phyloP scores from a whole-genome alignment of 176 grass and related monocot species.

The Paspalum vaginatum region DNA sequence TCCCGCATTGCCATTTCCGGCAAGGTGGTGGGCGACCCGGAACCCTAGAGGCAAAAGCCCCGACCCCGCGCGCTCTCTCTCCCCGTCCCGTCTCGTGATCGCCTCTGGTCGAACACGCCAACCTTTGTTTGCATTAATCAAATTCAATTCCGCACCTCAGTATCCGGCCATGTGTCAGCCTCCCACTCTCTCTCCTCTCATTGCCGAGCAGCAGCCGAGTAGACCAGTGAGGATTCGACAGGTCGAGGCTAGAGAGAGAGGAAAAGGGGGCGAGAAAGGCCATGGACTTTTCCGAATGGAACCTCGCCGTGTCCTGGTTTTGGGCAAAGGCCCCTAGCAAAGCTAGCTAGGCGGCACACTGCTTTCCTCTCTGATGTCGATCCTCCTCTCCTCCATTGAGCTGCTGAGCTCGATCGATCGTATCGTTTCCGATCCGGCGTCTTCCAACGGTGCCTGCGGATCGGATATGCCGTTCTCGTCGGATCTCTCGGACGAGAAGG shows the following conservation, averaged over 20 bases:
- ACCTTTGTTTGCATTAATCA: slow-evolving; percentile 22
- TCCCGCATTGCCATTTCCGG: slow-evolving; percentile 51
- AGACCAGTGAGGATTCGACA: slow-evolving; percentile 38
- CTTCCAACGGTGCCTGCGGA: neutral
- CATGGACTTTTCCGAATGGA: slow-evolving; percentile 30
- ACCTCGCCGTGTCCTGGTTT: slow-evolving; percentile 39
- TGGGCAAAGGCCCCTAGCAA: slow-evolving; percentile 25
- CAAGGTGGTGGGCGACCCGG: slow-evolving; percentile 46
- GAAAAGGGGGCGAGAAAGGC: neutral
- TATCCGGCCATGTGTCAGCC: slow-evolving; percentile 40
- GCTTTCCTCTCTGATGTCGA: slow-evolving; percentile 8
- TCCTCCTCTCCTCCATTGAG: neutral
- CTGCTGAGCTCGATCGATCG: neutral
- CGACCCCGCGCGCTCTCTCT: neutral
- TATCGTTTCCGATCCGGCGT: slow-evolving; percentile 7
- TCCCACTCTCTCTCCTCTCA: neutral
- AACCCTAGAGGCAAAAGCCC: slow-evolving; percentile 46
- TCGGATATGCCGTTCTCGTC: neutral
- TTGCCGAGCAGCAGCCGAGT: neutral
- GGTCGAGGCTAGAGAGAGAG: neutral
- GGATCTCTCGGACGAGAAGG: neutral
- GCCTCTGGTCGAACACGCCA: slow-evolving; percentile 11
- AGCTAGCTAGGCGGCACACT: neutral
- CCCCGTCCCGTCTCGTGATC: slow-evolving; percentile 19
- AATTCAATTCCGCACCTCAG: slow-evolving; percentile 26